Base-by-base conservation (phyloP, 208 protist genomes). In the Trypanosoma avium region DNA sequence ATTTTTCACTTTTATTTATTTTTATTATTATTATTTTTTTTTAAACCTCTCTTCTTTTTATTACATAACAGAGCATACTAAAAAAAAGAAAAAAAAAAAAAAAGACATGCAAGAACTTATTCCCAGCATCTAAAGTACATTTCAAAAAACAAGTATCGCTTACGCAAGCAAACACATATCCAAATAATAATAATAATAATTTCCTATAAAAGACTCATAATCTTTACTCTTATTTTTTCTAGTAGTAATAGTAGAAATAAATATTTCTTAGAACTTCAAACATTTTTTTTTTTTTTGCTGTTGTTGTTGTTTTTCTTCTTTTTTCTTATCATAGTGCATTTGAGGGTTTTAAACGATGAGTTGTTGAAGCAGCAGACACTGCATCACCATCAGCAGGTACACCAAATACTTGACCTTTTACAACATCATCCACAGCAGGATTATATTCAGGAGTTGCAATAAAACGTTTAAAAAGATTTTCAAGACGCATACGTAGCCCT, bases 371-470 rank as follows among this genome's bases (percentile, higher is more conserved):
- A 32, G 22, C 47, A 4, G 50, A 49, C 13, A 43, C 32, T 26
- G 50, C 53, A 12, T 67, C 61, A 10, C 46, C 35, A 49, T 40
- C 35, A 2, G 24, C 9, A n/a, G n/a, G n/a, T 19, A 42, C 32
- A 45, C 62, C 62, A 61, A 68, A 68, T 43, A 12, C 33, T 45
- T 36, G 26, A 0, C 62, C 62, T 10, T 40, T 68, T 5, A 68
- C 62, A 19, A 68, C 52, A 21, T 83, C 76, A 35, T 68, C 81
- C 42, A 97, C 92, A 33, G 93, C 91, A 2, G 97, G 97, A 70
- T 99, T 99, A 84, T 96, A 98, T 75, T 96, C 84, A 22, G 97
- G 97, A 17, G 91, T 95, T 56, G 97, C 83, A 45, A 97, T 86
- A 70, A 99, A 99, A 56, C 94, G 85, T 22, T 96, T 82, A 70